Evolutionary conservation across 371 early-diverging fungal genomes (phyloP).

Genomic region (Syncephalastrum racemosum): DNA sequence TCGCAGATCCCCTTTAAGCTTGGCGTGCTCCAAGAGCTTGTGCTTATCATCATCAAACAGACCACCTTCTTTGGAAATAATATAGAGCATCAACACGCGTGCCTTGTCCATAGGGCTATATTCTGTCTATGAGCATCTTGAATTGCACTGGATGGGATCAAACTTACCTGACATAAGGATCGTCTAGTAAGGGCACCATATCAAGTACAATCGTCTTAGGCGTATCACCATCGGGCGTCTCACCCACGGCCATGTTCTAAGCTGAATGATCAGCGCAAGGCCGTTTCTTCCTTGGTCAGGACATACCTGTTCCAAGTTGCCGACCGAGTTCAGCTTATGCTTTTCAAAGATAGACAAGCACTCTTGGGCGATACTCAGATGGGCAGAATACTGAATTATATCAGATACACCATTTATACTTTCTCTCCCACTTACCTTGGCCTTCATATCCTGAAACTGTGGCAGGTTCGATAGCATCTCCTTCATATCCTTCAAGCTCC

Average conservation of each 20-base stretch:
- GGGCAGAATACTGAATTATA: conserved; percentile 76
- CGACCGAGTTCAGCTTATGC: conserved; percentile 71
- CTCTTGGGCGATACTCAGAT: conserved; percentile 90
- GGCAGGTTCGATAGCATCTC: conserved; percentile 88
- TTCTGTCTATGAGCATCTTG: neutral
- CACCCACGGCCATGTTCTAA: conserved; percentile 88
- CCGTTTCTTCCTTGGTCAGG: neutral
- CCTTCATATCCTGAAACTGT: conserved; percentile 92
- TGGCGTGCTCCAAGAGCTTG: conserved; percentile 72
- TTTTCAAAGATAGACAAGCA: conserved; percentile 83
- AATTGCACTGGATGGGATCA: neutral
- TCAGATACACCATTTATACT: too few species aligned
- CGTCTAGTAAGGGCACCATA: conserved; percentile 85
- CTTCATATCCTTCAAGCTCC: conserved; percentile 83
- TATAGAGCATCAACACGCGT: conserved; percentile 84
- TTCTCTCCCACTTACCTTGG: conserved; percentile 49
- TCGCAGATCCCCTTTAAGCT: conserved; percentile 61
- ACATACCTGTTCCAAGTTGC: conserved; percentile 78
- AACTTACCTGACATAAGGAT: conserved; percentile 50
- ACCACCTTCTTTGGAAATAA: conserved; percentile 73
- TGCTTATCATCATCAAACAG: conserved; percentile 69
- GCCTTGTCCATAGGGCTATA: conserved; percentile 73
- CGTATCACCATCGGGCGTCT: conserved; percentile 78
- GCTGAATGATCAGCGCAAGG: neutral
- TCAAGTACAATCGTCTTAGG: conserved; percentile 82